Evolutionary conservation across 2,329 filamentous ascomycete species (phyloP), one percentile per base, ranked within the genome.

Genomic region (Epichloe elymi): DNA sequence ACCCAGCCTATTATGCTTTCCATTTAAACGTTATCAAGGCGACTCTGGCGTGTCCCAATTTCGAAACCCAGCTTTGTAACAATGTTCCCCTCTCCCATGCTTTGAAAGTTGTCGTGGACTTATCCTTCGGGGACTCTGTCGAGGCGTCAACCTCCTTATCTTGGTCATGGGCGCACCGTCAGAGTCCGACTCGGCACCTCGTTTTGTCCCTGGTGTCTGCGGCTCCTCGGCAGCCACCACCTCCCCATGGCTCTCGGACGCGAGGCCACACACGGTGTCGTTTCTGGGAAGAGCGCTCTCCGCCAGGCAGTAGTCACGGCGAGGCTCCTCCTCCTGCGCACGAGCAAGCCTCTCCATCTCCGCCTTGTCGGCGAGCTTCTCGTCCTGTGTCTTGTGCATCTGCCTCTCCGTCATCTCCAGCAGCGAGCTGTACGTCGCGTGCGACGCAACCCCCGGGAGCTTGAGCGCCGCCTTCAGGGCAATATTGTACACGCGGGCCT

Each of bases 381-480:
- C 26, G 3, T 4, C 26, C 2, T 35, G 20, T 0, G 15, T 33
- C 33, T 46, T 35, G 17, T 26, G 44, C 14, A 55, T 14, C 7
- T 45, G 49, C 6, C 3, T 10, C 3, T 52, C 33, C n/a, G 52
- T 55, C 33, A 7, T 10, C 41, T 37, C 5, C 5, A 55, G 3
- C 1, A 55, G 35, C 10, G n/a, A 17, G 1, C 19, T 26, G 5
- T 50, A 40, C 10, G 54, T 51, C 4, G 45, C 14, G 14, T 51
- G 49, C 10, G 39, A 37, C 5, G 3, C 33, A 6, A 54, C 8
- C 4, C 6, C 36, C 37, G 2, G 36, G 36, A 55, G 20, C 41
- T 55, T 52, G 41, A 54, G 54, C 1, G 44, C 50, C 3, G 52
- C 52, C 5, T 40, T 40, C 5, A 55, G 45, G 11, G 54, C 54